Base-by-base conservation (phyloP, 1,284 basidiomycete genomes). In the Ustilago curta region DNA sequence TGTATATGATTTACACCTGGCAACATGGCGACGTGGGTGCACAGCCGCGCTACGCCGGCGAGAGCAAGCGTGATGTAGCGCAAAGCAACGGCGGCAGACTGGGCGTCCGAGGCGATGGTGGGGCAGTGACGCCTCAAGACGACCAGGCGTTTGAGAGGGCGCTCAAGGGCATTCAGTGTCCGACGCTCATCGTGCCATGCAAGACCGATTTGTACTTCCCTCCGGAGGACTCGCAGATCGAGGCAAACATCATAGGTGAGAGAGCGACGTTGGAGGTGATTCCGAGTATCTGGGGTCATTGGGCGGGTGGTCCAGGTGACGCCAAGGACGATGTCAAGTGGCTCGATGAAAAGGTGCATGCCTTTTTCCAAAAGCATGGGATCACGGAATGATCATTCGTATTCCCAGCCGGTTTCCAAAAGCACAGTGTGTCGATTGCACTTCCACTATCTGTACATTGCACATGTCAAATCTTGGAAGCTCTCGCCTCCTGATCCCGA, bases 151-250 rank as follows among this genome's bases (percentile, higher is more conserved):
- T 77, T 32, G 27, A 75, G 19, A 52, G 65, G 35, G 77, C 71
- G 16, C 32, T 78, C 14, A 55, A 57, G 42, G 65, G 59, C 1
- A 78, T 78, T 31, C 40, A 73, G 37, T 70, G 63, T 35, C 59
- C 64, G 25, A 63, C 59, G 23, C 53, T 78, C 29, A 69, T 78
- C 25, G 52, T 77, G 23, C 77, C 77, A 1, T 52, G 55, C 4
- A 67, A 62, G 59, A 72, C 72, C 5, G 72, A 76, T 40, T n/a
- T 78, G n/a, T 78, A 78, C 58, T 78, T 78, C 43, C 77, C 77
- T 12, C 77, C 77, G 3, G 77, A 76, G 37, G 77, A 78, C 44
- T 68, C 61, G 23, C 54, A 70, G 21, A 21, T 60, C 4, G 76
- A 78, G 42, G 57, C 58, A 0, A 66, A 39, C n/a, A 27, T 68